A percentile compares a stretch with the other conserved stretches of the same genome.
Conservation (phyloP, 805 yeast species). For the Candida suzukii region DNA sequence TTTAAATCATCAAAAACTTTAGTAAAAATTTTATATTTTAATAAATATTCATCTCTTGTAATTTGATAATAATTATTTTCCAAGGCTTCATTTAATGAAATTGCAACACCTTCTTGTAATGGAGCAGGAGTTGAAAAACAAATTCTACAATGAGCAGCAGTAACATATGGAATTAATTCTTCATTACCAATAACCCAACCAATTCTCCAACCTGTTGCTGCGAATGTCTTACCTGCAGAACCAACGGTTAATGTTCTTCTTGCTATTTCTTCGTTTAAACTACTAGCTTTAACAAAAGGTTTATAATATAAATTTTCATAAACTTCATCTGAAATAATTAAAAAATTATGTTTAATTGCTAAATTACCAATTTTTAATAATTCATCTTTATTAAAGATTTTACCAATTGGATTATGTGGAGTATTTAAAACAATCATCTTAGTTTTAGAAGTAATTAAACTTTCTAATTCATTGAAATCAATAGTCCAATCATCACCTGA, state of each 20-base stretch:
- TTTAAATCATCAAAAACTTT: conserved; percentile 78
- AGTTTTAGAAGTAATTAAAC: conserved; percentile 67
- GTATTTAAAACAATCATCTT: conserved; percentile 84
- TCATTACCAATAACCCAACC: conserved; percentile 92
- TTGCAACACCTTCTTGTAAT: conserved; percentile 85
- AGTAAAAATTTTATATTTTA: conserved; percentile 69
- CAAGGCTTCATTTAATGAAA: conserved; percentile 59
- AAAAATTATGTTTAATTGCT: conserved; percentile 78
- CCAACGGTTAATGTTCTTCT: conserved; percentile 85
- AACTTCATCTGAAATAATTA: conserved; percentile 88
- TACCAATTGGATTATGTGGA: conserved; percentile 96
- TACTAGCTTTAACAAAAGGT: conserved; percentile 77
- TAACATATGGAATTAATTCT: conserved; percentile 72
- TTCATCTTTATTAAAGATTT: conserved; percentile 74
- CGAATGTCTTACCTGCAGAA: conserved; percentile 95
- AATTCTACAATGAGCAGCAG: conserved; percentile 90
- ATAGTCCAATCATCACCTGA: conserved; percentile 84
- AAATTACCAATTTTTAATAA: conserved; percentile 67
- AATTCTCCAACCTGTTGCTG: conserved; percentile 99
- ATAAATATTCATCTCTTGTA: conserved; percentile 60
- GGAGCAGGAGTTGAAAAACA: conserved; percentile 91
- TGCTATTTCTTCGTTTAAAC: conserved; percentile 70
- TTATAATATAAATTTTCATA: conserved; percentile 83
- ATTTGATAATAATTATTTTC: conserved; percentile 58
- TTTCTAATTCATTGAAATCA: conserved; percentile 70